Evolutionary conservation across 805 yeast genomes (phyloP).

Genomic region (Candida andamanensis): DNA sequence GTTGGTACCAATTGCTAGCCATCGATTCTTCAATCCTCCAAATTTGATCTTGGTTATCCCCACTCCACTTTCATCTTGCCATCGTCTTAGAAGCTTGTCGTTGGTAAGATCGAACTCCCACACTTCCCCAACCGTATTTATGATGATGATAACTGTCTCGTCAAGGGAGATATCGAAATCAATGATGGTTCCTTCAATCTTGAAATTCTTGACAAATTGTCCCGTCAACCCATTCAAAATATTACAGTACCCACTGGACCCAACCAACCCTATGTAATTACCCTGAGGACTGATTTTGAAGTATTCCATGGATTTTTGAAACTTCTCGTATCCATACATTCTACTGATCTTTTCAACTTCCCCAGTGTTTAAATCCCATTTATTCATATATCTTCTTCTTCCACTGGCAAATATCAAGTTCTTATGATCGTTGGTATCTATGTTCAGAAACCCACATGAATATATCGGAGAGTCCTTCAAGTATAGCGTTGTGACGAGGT

Average conservation of each 20-base stretch:
- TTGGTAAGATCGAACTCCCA: constrained; percentile 64
- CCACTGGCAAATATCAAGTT: constrained; percentile 78
- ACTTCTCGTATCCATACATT: constrained; percentile 84
- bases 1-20: constrained; percentile 84
- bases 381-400: constrained; percentile 84
- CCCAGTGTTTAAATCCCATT: constrained; percentile 77
- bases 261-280: constrained; percentile 64
- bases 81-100: constrained; percentile 52
- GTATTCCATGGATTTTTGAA: constrained; percentile 82
- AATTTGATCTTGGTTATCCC: constrained; percentile 74
- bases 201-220: constrained; percentile 83
- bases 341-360: constrained; percentile 79
- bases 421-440: constrained; percentile 17
- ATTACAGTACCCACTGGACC: constrained; percentile 90
- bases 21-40: constrained; percentile 67
- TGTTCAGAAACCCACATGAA: constrained; percentile 58
- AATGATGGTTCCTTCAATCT: constrained; percentile 78
- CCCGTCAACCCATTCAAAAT: constrained; percentile 70
- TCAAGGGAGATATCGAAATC: constrained; percentile 69
- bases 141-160: constrained; percentile 44
- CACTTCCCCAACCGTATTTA: constrained; percentile 78
- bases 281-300: constrained; percentile 78
- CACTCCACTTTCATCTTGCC: constrained; percentile 84
- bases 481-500: constrained; percentile 76
- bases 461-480: constrained; percentile 76